phyloP scores from a whole-genome alignment of 1,139 yeast species.

The Debaryomyces sp. region DNA sequence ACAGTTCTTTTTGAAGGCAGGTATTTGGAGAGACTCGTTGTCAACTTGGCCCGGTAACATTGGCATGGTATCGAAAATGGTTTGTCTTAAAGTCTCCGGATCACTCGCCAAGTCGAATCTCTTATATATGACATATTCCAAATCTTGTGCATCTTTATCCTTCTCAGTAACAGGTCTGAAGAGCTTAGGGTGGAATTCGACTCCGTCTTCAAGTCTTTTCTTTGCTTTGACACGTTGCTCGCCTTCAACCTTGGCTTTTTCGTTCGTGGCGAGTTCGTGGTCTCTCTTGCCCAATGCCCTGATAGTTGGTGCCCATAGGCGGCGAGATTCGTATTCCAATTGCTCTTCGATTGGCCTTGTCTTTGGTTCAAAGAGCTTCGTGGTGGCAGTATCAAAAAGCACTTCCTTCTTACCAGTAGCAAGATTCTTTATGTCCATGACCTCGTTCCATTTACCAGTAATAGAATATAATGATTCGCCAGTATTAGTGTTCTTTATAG shows the following conservation, averaged over 20 bases:
- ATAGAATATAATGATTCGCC: conserved; percentile 65
- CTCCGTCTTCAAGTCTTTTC: conserved; percentile 74
- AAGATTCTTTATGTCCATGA: conserved; percentile 67
- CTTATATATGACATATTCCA: conserved; percentile 70
- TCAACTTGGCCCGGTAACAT: conserved; percentile 76
- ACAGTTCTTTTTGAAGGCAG: conserved; percentile 46
- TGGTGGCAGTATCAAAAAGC: conserved; percentile 64
- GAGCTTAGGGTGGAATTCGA: conserved; percentile 76
- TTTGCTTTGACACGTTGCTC: conserved; percentile 76
- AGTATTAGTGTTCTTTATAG: conserved; percentile 53
- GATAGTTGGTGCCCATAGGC: conserved; percentile 79
- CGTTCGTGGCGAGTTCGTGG: conserved; percentile 83
- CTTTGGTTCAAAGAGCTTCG: conserved; percentile 58
- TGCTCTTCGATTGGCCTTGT: conserved; percentile 83
- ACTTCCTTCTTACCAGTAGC: conserved; percentile 50
- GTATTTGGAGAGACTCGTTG: conserved; percentile 64
- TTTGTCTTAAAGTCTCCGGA: conserved; percentile 54
- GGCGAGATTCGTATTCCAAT: conserved; percentile 77
- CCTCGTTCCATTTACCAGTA: conserved; percentile 92
- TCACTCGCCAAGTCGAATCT: conserved; percentile 42
- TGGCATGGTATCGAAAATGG: conserved; percentile 67
- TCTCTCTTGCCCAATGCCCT: conserved; percentile 75
- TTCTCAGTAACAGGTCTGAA: conserved; percentile 48
- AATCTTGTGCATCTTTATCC: conserved; percentile 28
- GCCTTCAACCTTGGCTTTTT: conserved; percentile 83